Evolutionary conservation across 2,329 filamentous ascomycete genomes (phyloP).

Genomic region (Aureobasidium sp.): DNA sequence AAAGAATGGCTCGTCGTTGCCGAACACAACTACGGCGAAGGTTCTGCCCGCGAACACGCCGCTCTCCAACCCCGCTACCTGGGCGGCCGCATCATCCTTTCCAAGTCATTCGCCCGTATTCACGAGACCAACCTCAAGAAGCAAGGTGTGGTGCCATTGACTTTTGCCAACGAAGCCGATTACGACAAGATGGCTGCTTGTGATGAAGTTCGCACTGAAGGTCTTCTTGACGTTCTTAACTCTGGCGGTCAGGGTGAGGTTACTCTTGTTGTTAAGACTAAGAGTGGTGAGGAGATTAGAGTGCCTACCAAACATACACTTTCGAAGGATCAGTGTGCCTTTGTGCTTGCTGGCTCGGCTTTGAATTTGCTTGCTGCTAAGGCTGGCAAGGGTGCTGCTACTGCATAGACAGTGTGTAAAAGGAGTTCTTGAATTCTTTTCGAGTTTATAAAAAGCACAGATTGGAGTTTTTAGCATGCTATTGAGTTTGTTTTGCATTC

Average conservation of each 20-base stretch:
- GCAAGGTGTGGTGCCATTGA: slow-evolving; percentile 91
- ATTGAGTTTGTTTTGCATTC: too few relatives aligned
- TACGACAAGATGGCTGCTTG: slow-evolving; percentile 78
- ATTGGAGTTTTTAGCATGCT: background rate
- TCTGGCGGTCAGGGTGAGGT: slow-evolving; percentile 74
- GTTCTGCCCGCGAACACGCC: slow-evolving; percentile 81
- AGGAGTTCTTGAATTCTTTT: background rate
- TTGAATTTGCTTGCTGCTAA: slow-evolving; percentile 77
- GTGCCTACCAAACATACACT: slow-evolving; percentile 82
- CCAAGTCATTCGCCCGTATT: slow-evolving; percentile 84
- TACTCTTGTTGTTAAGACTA: slow-evolving; percentile 47
- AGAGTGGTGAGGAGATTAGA: slow-evolving; percentile 54
- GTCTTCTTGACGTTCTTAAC: slow-evolving; percentile 72
- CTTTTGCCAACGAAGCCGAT: slow-evolving; percentile 79
- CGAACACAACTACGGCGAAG: slow-evolving; percentile 96
- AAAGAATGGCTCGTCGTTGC: slow-evolving; percentile 89
- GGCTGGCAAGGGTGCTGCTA: slow-evolving; percentile 22
- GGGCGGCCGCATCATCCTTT: slow-evolving; percentile 72
- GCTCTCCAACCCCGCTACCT: slow-evolving; percentile 87
- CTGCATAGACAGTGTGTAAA: background rate
- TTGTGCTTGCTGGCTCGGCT: slow-evolving; percentile 88
- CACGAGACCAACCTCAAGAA: slow-evolving; percentile 97
- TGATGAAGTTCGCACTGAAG: slow-evolving; percentile 75
- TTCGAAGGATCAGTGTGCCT: slow-evolving; percentile 81
- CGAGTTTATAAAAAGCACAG: background rate